Evolutionary conservation across 2,329 filamentous ascomycete genomes (phyloP).

Genomic region (Xylariaceae sp.): DNA sequence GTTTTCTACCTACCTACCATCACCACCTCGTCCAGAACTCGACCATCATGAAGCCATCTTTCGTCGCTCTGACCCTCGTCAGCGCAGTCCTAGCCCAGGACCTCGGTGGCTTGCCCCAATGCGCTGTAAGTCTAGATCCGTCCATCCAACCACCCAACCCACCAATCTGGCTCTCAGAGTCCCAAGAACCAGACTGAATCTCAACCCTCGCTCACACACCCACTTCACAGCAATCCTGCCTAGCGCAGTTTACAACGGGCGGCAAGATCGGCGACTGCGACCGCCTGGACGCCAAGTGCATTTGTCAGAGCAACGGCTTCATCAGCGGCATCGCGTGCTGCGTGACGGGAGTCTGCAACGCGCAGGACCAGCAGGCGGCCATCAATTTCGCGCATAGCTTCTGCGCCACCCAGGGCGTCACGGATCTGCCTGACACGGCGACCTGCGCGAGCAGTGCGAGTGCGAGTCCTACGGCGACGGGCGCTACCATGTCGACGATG

Average conservation of each 20-base stretch:
- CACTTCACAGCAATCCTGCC: conserved; percentile 28
- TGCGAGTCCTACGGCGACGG: conserved; percentile 2
- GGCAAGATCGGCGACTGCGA: conserved; percentile 37
- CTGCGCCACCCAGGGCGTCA: conserved; percentile 33
- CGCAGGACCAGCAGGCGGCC: conserved; percentile 35
- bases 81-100: conserved; percentile 48
- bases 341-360: conserved; percentile 39
- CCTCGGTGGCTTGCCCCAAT: conserved; percentile 42
- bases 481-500: background rate
- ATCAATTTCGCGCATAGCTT: conserved; percentile 32
- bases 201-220: background rate
- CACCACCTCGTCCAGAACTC: background rate
- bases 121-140: conserved; percentile 45
- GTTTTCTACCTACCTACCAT: background rate
- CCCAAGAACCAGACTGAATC: background rate
- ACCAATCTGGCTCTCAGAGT: background rate
- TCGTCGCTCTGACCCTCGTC: conserved; percentile 47
- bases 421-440: conserved; percentile 20
- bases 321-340: conserved; percentile 46
- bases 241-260: conserved; percentile 34
- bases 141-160: background rate
- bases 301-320: conserved; percentile 43
- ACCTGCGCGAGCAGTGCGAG: conserved; percentile 11
- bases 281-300: conserved; percentile 41
- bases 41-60: conserved; percentile 43